Percentiles rank a stretch among this genome's conserved stretches.
Evolutionary conservation across 2,329 filamentous ascomycete species (phyloP).

Genomic region (Pezicula radicicola): DNA sequence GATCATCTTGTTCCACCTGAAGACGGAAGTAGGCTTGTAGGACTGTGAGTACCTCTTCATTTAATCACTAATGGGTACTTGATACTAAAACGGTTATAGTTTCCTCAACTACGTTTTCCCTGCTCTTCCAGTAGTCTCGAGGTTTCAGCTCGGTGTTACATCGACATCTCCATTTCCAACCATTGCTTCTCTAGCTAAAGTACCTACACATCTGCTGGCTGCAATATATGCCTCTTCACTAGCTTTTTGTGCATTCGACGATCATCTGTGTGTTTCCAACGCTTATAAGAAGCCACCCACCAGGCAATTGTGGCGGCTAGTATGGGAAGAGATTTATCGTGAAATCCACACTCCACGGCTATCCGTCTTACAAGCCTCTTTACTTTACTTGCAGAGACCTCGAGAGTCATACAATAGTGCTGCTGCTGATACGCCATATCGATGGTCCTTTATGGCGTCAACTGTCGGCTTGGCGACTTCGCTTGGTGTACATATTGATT

Average conservation of each 20-base stretch:
- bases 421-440: slow-evolving; percentile 2
- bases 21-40: slow-evolving; percentile 1
- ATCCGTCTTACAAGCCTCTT: not conserved
- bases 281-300: not conserved
- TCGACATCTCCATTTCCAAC: not conserved
- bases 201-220: slow-evolving; percentile 1
- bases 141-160: not conserved
- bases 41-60: not conserved
- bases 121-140: not conserved
- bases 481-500: slow-evolving; percentile 2
- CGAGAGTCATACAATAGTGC: not conserved
- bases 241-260: not conserved
- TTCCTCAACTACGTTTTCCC: slow-evolving; percentile 3
- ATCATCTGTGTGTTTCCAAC: slow-evolving; percentile 1
- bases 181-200: not conserved
- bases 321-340: not conserved
- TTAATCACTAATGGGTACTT: not conserved
- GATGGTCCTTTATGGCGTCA: slow-evolving; percentile 1
- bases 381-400: slow-evolving; percentile 2
- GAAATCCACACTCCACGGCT: slow-evolving; percentile 2
- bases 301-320: not conserved
- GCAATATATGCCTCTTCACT: slow-evolving; percentile 1
- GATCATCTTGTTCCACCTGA: not conserved
- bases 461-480: not conserved
- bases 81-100: not conserved